Evolutionary conservation across 164 flowering plant species (phyloP), one percentile per base, ranked within the genome.

Genomic region (Warburgia ugandensis): DNA sequence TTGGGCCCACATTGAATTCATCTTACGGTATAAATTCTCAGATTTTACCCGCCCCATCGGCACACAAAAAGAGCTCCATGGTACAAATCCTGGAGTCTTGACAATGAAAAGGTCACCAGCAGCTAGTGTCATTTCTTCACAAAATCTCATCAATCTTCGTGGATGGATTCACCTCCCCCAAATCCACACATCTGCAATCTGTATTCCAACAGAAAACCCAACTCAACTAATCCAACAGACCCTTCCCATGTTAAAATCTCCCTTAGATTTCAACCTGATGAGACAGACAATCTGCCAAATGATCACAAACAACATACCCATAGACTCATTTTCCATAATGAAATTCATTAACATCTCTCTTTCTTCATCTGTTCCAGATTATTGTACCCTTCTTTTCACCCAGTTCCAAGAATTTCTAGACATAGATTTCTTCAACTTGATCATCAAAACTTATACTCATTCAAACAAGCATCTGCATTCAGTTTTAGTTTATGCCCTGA

Each of bases 391-490:
- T 13, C 22, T 62, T 14, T 65, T 71, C 35, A 33, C 35, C 19
- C 66, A 54, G 35, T 52, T 63, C 25, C 31, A 35, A 17, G 46
- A 55, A 0, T 41, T 21, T 33, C 52, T 67, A 40, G 52, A 48
- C 27, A 9, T 41, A 29, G 54, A 57, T 2, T 31, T 63, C 26
- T 70, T 66, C 55, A 67, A 33, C 31, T 46, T 27, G 32, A 22
- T 71, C 19, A 44, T 64, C 30, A 61, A 51, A 71, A 30, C 55
- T 16, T 68, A 45, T 25, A 61, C 64, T 19, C 38, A 53, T 13
- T 36, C 35, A 12, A 50, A 48, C 28, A 63, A 73, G 48, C 69
- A 66, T 27, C 29, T 48, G 17, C 47, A 69, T 39, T 60, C 71
- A 17, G 13, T 69, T 44, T 55, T 69, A 13, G 61, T 66, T 8